Base-by-base conservation (phyloP, 2,329 filamentous ascomycete genomes). In the Arthroderma sp. region DNA sequence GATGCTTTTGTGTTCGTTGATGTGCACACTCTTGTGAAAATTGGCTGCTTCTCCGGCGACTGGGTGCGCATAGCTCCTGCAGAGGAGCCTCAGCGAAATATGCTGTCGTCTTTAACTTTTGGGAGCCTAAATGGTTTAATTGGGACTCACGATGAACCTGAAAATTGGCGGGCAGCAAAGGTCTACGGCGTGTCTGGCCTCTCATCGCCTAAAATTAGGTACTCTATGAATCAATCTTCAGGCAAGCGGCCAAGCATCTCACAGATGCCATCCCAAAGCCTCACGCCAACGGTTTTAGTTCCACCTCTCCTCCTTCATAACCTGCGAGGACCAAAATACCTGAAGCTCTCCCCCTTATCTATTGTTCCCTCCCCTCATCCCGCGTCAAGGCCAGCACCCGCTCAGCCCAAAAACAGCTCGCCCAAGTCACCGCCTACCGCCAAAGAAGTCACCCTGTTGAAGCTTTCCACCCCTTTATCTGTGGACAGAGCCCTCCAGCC, bases 21-120 rank as follows among this genome's bases (percentile, higher is more conserved):
- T 55, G 82, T 93, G 5, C 81, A 78, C 46, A 85, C 86, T 1
- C 66, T 98, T 15, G 82, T 86, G 9, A 87, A 88, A 54, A 82
- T 98, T 44, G 88, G 89, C 10, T 96, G 89, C 62, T 98, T 98
- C 59, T 96, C 89, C 0, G 91, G 91, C 29, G 91, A 98, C 58
- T 98, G 91, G 91, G 86, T 94, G 7, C 80, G 83, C 22, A 71
- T 95, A 7, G 86, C 94, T 64, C 73, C 78, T 4, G 75, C 84
- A 0, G 75, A 83, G 52, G 85, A 87, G 58, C 83, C 85, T 2
- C 62, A 64, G 45, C 43, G 59, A n/a, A 66, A 66, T 31, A 48
- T 82, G 75, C 22, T 67, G 70, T 10, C 82, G 78, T 60, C 83
- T 72, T 11, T 77, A 77, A 52, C 83, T 75, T 42, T 83, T 80